These are phyloP conservation scores for Microthlaspi erraticum DNA, from an alignment of 345 rosid genomes.

Conservation along the genomic window DNA sequence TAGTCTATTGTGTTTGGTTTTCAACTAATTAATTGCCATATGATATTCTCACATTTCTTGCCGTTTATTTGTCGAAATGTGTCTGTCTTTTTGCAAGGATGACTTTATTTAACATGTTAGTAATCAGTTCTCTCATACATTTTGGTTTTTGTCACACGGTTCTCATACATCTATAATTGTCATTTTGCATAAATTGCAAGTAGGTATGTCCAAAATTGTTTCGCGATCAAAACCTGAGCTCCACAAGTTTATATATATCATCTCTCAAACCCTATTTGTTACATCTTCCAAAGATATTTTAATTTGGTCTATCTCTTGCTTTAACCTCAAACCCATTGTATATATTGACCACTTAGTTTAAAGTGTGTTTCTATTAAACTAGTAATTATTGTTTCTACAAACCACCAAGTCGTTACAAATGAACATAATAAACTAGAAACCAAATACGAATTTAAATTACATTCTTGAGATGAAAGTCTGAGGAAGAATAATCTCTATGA, in stretches of 20 bases:
- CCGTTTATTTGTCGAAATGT: not conserved
- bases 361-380: not conserved
- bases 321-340: not conserved
- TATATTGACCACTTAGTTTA: not conserved
- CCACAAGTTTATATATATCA: not conserved
- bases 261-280: not conserved
- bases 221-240: not conserved
- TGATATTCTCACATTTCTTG: not conserved
- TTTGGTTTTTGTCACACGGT: not conserved
- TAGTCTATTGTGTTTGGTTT: constrained; percentile 3
- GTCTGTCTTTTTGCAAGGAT: not conserved
- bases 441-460: not conserved
- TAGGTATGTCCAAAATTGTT: not conserved
- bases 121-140: not conserved
- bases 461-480: not conserved
- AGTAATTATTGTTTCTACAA: not conserved
- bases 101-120: constrained; percentile 11
- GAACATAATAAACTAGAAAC: constrained; percentile 3
- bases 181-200: constrained; percentile 2
- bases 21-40: not conserved
- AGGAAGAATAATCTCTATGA: not conserved
- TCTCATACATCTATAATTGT: constrained; percentile 15
- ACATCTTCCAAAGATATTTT: not conserved
- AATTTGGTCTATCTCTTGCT: not conserved
- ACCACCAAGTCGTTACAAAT: constrained; percentile 6